These are phyloP conservation scores for Candida ovalis DNA, from an alignment of 805 yeast genomes.

Conservation along the genomic window DNA sequence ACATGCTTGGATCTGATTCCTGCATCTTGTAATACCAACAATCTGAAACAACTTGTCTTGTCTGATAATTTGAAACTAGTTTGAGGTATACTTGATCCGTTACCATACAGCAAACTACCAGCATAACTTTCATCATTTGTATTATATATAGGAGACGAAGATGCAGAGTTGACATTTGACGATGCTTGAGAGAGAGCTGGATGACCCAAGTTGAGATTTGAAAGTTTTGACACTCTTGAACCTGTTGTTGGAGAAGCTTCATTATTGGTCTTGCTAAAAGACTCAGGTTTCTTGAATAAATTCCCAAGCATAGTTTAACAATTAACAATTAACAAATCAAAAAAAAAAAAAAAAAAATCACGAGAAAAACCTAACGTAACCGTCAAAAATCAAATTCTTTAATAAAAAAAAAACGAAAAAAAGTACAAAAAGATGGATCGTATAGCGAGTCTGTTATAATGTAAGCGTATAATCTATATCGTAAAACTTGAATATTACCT, in stretches of 20 bases:
- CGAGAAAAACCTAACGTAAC: neutral
- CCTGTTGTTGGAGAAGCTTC: neutral
- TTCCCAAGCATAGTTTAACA: slow-evolving; percentile 20
- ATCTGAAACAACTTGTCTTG: slow-evolving; percentile 32
- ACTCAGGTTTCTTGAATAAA: slow-evolving; percentile 17
- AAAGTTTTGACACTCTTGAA: neutral
- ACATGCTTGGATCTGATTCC: slow-evolving; percentile 48
- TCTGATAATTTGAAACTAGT: slow-evolving; percentile 21
- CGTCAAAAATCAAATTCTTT: too few relatives aligned
- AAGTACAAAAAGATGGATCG: too few relatives aligned
- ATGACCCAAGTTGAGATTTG: neutral
- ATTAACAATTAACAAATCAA: neutral
- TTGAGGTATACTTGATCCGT: slow-evolving; percentile 18
- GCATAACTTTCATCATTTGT: slow-evolving; percentile 41
- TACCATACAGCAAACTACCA: slow-evolving; percentile 45
- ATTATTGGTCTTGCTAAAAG: neutral
- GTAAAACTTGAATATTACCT: too few relatives aligned
- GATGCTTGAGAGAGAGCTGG: neutral
- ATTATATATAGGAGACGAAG: slow-evolving; percentile 3
- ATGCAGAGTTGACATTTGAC: neutral
- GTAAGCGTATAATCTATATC: too few relatives aligned
- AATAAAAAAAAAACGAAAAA: too few relatives aligned
- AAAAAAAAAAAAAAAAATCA: too few relatives aligned
- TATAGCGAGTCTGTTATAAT: too few relatives aligned
- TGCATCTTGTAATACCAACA: slow-evolving; percentile 46